Percentiles rank a stretch among this genome's conserved stretches.
phyloP scores from a whole-genome alignment of 441 rosid species.

The Flueggea neowawraea region DNA sequence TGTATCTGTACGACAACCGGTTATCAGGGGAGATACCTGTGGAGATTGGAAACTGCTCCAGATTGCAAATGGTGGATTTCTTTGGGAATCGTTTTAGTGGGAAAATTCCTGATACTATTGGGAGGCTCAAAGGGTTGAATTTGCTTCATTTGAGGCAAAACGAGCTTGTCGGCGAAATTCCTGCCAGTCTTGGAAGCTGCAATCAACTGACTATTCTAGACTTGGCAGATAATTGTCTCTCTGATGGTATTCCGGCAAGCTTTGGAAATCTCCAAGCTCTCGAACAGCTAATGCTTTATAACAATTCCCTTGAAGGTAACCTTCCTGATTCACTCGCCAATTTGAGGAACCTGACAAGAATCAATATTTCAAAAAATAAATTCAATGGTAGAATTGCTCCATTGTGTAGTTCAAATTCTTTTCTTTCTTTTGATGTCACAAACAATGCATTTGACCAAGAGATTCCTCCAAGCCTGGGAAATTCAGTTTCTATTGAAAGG shows the following conservation, averaged over 20 bases:
- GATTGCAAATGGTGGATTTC: conserved; percentile 63
- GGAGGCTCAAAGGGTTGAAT: conserved; percentile 48
- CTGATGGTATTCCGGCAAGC: conserved; percentile 56
- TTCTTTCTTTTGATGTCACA: conserved; percentile 81
- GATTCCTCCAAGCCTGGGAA: conserved; percentile 63
- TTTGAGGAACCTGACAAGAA: conserved; percentile 64
- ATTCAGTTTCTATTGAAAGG: conserved; percentile 71
- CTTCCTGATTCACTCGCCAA: conserved; percentile 55
- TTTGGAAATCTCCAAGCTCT: conserved; percentile 47
- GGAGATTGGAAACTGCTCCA: conserved; percentile 84
- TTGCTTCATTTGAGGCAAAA: conserved; percentile 81
- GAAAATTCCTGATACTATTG: conserved; percentile 56
- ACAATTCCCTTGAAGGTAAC: conserved; percentile 71
- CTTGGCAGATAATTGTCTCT: conserved; percentile 70
- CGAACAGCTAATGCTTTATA: conserved; percentile 81
- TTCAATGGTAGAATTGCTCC: conserved; percentile 64
- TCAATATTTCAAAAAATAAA: conserved; percentile 67
- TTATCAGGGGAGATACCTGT: conserved; percentile 63
- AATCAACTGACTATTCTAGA: conserved; percentile 63
- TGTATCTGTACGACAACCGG: conserved; percentile 71
- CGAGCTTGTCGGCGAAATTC: conserved; percentile 57
- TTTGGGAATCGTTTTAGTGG: conserved; percentile 72
- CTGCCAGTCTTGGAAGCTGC: conserved; percentile 67
- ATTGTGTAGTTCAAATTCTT: conserved; percentile 53
- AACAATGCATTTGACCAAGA: conserved; percentile 56